A percentile compares a stretch with the other conserved stretches of the same genome.
Conservation (phyloP, 495 filamentous ascomycete species). For the Talaromyces trachyspermus region DNA sequence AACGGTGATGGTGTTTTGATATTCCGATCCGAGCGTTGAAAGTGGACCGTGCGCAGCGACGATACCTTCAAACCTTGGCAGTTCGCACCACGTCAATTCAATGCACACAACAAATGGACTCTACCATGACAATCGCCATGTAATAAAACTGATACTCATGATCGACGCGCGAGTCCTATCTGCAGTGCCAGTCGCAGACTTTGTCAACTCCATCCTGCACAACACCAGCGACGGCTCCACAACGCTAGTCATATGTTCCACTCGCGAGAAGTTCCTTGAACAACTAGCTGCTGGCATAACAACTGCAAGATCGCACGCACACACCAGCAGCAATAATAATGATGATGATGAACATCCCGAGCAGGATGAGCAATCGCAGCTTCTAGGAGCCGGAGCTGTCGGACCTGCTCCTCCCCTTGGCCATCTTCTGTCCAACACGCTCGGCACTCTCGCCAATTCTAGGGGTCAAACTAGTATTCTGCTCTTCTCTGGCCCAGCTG, state of each 20-base stretch:
- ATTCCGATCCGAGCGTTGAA: too few species aligned
- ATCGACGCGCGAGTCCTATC: constrained; percentile 16
- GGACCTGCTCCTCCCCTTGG: constrained; percentile 1
- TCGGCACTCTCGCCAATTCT: constrained; percentile 62
- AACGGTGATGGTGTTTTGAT: too few species aligned
- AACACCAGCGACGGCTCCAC: constrained; percentile 41
- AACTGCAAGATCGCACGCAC: too few species aligned
- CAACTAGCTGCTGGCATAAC: constrained; percentile 29
- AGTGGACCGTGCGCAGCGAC: too few species aligned
- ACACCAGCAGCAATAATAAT: neutral
- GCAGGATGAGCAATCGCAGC: constrained; percentile 7
- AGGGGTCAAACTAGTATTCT: constrained; percentile 60
- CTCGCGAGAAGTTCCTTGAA: constrained; percentile 54
- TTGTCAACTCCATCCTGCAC: constrained; percentile 55
- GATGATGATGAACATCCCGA: neutral
- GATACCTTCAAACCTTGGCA: too few species aligned
- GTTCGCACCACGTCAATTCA: too few species aligned
- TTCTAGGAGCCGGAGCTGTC: constrained; percentile 4
- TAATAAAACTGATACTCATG: too few species aligned
- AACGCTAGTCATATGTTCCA: constrained; percentile 64
- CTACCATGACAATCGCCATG: too few species aligned
- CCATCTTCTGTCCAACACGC: constrained; percentile 52
- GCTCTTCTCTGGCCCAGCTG: constrained; percentile 66
- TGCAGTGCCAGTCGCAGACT: constrained; percentile 36
- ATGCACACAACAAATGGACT: too few species aligned